Evolutionary conservation across 139 green algal genomes (phyloP), one percentile per base, ranked within the genome.

Genomic region (Axilococcus clingmanii): DNA sequence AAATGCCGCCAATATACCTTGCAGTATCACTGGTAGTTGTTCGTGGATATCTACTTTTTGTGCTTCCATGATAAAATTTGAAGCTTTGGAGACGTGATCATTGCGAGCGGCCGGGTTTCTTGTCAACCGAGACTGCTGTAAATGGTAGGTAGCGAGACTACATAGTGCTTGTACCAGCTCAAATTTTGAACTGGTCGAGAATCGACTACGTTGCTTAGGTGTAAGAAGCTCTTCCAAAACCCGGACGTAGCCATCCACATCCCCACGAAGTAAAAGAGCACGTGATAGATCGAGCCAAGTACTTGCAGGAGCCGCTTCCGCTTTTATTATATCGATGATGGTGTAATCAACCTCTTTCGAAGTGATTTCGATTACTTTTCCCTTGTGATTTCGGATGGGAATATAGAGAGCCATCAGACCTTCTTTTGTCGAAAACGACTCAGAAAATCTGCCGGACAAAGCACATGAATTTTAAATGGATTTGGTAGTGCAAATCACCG

Each of bases 131-230:
- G 42, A 57, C 34, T 55, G 61, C 12, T 74, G 64, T 2, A 78
- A 77, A 42, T 81, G 36, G 24, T 83, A 66, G 16, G 72, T 70
- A 22, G 78, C 86, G 6, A 85, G 40, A 1, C 52, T 76, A 46
- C 83, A 91, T 9, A 79, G 59, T 34, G 89, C 74, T 35, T 86
- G 77, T 11, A 95, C 75, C 16, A 68, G 75, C 40, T 84, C 74
- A 52, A 79, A 84, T 1, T 55, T 66, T 4, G 66, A 66, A 32
- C 63, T 57, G 5, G 36, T 12, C 4, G 58, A 56, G 37, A 70
- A 73, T 51, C 69, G 14, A 72, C 24, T 43, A 35, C 30, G 60
- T 46, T 17, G 69, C 62, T 42, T 75, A 59, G 23, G 40, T 58
- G 8, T 49, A 48, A 5, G 28, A 52, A 19, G 20, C 57, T 36